phyloP scores from a whole-genome alignment of 148 eudicot species.

The Polygonum aviculare region DNA sequence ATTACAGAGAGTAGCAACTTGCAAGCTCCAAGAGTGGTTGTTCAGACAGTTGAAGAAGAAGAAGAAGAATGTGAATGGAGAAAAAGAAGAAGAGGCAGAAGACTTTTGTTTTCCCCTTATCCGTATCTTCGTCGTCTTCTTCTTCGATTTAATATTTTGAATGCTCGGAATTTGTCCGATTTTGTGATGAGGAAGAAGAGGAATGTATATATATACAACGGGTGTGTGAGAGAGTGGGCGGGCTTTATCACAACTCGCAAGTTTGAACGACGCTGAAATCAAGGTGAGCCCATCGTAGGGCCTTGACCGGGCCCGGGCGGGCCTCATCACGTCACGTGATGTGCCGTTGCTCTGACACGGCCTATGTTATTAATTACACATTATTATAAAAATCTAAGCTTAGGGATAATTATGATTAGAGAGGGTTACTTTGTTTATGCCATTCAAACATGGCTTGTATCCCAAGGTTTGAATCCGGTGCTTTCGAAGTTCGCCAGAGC shows the following conservation, averaged over 20 bases:
- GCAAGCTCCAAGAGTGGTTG: neutral
- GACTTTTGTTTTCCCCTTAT: neutral
- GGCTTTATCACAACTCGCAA: neutral
- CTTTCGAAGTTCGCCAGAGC: neutral
- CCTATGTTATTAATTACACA: neutral
- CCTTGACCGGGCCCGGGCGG: neutral
- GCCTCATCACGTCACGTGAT: neutral
- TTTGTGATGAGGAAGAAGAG: neutral
- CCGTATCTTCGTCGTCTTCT: neutral
- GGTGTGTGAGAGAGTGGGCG: neutral
- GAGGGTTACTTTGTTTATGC: neutral
- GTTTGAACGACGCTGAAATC: constrained; percentile 5
- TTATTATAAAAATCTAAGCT: neutral
- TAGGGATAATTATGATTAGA: neutral
- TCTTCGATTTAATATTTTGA: neutral
- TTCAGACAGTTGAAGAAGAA: neutral
- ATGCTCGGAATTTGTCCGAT: neutral
- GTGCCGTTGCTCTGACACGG: neutral
- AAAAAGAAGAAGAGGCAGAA: neutral
- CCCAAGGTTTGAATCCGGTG: constrained; percentile 5
- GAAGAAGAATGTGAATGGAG: neutral
- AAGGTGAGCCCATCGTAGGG: neutral
- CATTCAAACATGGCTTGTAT: constrained; percentile 4
- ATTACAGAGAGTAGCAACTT: neutral
- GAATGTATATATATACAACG: neutral